Evolutionary conservation across 1,139 yeast species (phyloP), one percentile per base, ranked within the genome.

Genomic region (Diutina ranongensis): DNA sequence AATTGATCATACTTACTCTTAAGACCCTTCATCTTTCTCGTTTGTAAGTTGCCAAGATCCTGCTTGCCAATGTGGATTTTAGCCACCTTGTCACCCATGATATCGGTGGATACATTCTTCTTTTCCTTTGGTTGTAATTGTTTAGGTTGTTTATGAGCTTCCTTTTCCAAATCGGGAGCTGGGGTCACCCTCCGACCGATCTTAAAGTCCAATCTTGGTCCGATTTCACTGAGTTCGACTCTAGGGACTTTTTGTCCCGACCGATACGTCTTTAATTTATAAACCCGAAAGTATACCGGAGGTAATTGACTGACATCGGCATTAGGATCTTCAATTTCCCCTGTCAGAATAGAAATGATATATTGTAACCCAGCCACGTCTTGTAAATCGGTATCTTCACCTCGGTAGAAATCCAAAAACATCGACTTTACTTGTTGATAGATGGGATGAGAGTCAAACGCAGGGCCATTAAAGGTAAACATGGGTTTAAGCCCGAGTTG

Each of bases 21-120:
- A 60, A 92, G 74, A 61, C 98, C 99, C 75, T 94, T 94, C 96
- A 92, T 86, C 78, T 92, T 92, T 69, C 98, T 80, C 12, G 98
- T 89, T 67, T 92, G 98, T 61, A 92, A 67, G 63, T 82, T 83
- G 60, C 77, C 73, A 62, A 94, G 72, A 62, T 92, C 97, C 72
- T 92, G 99, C 64, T 83, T 83, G 65, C 96, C 97, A 64, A 92
- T 83, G 62, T 92, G 98, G 57, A 92, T 79, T 67, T 92, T 86
- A 54, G 97, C 99, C 52, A 92, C 77, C 78, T 92, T 88, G 65
- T 92, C 98, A 68, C 99, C 99, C 84, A 92, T 78, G 50, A 72
- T 59, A 61, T 94, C 97, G 44, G 83, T 78, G 51, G 81, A 81
- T 48, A 92, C 81, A 59, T 92, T 92, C 88, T 94, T 94, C 76